Base-by-base conservation (phyloP, 805 yeast species). In the Cyberlindnera suaveolens region DNA sequence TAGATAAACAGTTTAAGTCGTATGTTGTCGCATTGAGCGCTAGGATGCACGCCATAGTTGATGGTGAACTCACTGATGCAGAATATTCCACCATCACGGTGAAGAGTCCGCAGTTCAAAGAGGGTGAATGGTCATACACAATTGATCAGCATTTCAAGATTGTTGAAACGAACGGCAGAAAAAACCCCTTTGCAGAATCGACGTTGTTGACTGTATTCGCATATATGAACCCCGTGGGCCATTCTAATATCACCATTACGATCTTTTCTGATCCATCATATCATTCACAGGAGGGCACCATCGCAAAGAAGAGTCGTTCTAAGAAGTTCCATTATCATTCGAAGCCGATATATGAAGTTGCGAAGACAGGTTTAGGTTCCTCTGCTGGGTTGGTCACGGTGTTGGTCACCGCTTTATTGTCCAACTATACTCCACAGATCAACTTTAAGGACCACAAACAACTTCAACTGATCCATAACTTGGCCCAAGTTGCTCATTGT, bases 351-450 rank as follows among this genome's bases (percentile, higher is more conserved):
- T 69, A 75, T 0, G 67, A 83, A 31, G 96, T 89, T 6, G 80
- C 96, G 3, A 93, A 93, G 60, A 93, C 99, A 0, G 99, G 99
- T 0, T 70, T 93, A 39, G 99, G 99, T 1, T 88, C 96, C 11
- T 88, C 96, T 29, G 99, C 99, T 0, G 96, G 96, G 0, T 70
- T 93, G 45, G 95, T 87, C 3, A 76, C 95, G 1, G 90, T 85
- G 1, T 70, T 90, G 3, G 77, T 86, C 0, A 74, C 95, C 0
- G 84, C 90, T 0, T 57, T 93, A 37, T 58, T 81, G 7, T 68
- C 82, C 5, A 65, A 68, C 39, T 77, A 74, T 50, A 53, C 54
- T 7, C 53, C 60, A 11, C 42, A 62, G 5, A 57, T 72, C 11
- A 65, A 71, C 43, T 47, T 67, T 3, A 34, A 45, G 0, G 48